Evolutionary conservation across 495 filamentous ascomycete species (phyloP), one percentile per base, ranked within the genome.

Genomic region (Penicillium odoratum): DNA sequence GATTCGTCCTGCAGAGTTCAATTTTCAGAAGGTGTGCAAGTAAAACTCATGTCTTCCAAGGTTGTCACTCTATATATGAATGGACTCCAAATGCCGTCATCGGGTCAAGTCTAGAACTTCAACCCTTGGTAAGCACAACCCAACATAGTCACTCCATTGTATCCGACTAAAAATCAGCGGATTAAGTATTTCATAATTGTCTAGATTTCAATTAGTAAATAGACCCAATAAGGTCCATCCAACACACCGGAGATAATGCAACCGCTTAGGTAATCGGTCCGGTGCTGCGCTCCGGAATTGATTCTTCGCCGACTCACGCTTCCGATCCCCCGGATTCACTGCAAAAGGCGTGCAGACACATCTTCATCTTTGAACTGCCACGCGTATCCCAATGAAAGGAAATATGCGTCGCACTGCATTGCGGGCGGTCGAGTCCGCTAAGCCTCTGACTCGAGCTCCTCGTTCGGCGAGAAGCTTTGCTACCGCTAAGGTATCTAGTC

Each of bases 371-470:
- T 33, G 31, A 28, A 53, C n/a, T 38, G 33, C 40, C 26, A 26
- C 48, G 47, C 46, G 31, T 56, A 21, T 61, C 53, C 28, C 53
- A 33, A 60, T 28, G 15, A 51, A 25, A 49, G 38, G 25, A 57
- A 69, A 45, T 40, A 79, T 79, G 77, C 75, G 77, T 65, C 75
- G 74, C 61, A 76, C 77, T 67, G 71, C 75, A 54, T 66, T 78
- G 58, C 74, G 77, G 70, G 72, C 75, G 21, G 64, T 76, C 36
- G 72, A 78, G 66, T 73, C 74, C 59, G 66, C 73, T 52, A 77
- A 73, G 63, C 75, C 75, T 7, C 56, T 77, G 53, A 42, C 66
- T 40, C 69, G 69, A 60, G 69, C 64, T 67, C 72, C 73, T 68
- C 76, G 69, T 56, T 66, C 71, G 4, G 69, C 59, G 57, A 75